Conservation (phyloP, 1,139 yeast species). For the Scheffersomyces quercinus region DNA sequence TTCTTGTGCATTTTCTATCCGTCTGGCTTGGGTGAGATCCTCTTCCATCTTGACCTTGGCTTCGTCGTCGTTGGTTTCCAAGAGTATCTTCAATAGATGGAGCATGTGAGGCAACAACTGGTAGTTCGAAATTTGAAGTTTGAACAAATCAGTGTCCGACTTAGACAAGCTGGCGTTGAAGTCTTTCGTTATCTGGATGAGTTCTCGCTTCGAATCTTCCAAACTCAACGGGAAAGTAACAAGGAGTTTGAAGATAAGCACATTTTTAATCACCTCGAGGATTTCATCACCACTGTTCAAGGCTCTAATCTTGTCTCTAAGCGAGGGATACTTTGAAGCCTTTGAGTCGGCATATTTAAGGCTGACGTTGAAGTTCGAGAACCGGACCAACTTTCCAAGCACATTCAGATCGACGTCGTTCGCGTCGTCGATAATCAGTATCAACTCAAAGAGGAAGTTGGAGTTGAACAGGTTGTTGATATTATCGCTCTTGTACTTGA, state of each 20-base stretch:
- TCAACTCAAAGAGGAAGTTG: slow-evolving; percentile 13
- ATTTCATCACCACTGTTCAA: slow-evolving; percentile 11
- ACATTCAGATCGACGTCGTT: slow-evolving; percentile 11
- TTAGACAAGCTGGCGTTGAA: slow-evolving; percentile 22
- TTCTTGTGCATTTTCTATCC: not conserved
- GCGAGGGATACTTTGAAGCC: slow-evolving; percentile 1
- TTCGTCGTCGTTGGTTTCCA: slow-evolving; percentile 19
- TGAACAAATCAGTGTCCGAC: slow-evolving; percentile 26
- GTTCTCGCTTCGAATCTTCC: slow-evolving; percentile 21
- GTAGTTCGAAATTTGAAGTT: slow-evolving; percentile 34
- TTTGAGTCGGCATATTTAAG: slow-evolving; percentile 2
- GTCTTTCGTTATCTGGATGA: slow-evolving; percentile 21
- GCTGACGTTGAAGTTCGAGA: slow-evolving; percentile 14
- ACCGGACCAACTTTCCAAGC: slow-evolving; percentile 10
- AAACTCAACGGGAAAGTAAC: slow-evolving; percentile 27
- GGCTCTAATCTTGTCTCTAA: slow-evolving; percentile 3
- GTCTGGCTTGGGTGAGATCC: not conserved
- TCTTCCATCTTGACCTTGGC: not conserved
- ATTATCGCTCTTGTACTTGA: slow-evolving; percentile 7
- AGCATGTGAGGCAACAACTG: slow-evolving; percentile 37
- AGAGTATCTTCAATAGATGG: slow-evolving; percentile 31
- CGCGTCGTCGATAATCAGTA: slow-evolving; percentile 15
- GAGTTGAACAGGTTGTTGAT: slow-evolving; percentile 11
- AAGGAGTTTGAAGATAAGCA: slow-evolving; percentile 33
- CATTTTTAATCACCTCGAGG: slow-evolving; percentile 20